These are phyloP conservation scores for Volvox africanus DNA, from an alignment of 139 green algal species.

Conservation along the genomic window DNA sequence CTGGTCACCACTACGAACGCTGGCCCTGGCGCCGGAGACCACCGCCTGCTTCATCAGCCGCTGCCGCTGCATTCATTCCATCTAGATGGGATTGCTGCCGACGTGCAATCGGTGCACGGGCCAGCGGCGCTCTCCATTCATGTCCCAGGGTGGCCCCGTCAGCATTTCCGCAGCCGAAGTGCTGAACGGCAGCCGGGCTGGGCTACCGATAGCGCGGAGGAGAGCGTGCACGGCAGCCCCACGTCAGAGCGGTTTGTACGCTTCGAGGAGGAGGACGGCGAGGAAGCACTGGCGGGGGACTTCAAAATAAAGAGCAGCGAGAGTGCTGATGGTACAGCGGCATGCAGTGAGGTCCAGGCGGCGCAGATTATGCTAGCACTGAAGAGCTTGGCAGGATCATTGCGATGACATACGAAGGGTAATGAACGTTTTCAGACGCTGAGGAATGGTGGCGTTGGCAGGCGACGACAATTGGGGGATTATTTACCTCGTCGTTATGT, in stretches of 20 bases:
- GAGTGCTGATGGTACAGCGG: not conserved
- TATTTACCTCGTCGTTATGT: too few relatives aligned
- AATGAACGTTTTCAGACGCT: too few relatives aligned
- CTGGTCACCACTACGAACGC: not conserved
- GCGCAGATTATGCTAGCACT: slow-evolving; percentile 52
- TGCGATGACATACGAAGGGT: not conserved
- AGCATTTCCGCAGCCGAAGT: not conserved
- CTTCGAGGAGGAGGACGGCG: not conserved
- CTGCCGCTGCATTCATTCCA: not conserved
- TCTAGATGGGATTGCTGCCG: too few relatives aligned
- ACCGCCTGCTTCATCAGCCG: not conserved
- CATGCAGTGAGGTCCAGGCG: slow-evolving; percentile 44
- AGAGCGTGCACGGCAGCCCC: slow-evolving; percentile 39
- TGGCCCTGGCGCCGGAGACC: not conserved
- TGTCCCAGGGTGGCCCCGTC: not conserved
- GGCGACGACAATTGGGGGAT: too few relatives aligned
- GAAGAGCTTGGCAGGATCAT: not conserved
- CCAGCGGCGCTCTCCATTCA: not conserved
- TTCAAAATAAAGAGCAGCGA: not conserved
- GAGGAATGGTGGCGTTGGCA: too few relatives aligned
- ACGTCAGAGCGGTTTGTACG: slow-evolving; percentile 23
- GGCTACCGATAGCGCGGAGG: slow-evolving; percentile 18
- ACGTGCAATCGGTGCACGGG: not conserved
- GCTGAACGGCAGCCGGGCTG: not conserved
- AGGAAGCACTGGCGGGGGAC: not conserved